These are phyloP conservation scores for Xylaria sp. DNA, from an alignment of 2,329 filamentous ascomycete genomes.

Conservation along the genomic window DNA sequence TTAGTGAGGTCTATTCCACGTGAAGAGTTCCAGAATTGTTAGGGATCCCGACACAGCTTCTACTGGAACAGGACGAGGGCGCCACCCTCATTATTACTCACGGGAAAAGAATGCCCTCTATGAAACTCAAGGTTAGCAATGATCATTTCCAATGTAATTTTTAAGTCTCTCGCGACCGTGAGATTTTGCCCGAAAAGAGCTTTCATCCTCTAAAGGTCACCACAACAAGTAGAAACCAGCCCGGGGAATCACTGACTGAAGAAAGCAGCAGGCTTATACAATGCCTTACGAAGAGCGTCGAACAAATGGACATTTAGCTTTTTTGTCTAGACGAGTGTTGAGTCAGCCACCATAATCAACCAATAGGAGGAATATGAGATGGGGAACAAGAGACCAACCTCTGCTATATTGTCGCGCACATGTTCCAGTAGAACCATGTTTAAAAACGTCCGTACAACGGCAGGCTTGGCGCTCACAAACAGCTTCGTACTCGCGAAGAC, in stretches of 20 bases:
- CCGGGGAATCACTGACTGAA: conserved; percentile 67
- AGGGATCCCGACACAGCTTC: neutral
- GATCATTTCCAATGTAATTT: neutral
- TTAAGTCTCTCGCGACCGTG: neutral
- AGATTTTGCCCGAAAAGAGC: neutral
- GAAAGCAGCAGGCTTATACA: conserved; percentile 72
- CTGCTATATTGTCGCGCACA: conserved; percentile 90
- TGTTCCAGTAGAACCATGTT: conserved; percentile 87
- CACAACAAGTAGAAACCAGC: neutral
- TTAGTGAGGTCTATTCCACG: conserved; percentile 4
- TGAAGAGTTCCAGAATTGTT: neutral
- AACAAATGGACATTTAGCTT: conserved; percentile 97
- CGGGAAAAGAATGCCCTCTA: conserved; percentile 78
- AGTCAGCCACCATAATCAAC: conserved; percentile 51
- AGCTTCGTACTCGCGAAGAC: conserved; percentile 91
- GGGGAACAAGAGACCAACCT: conserved; percentile 21
- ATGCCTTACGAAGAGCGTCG: conserved; percentile 84
- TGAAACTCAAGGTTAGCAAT: neutral
- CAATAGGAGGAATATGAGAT: too few relatives aligned
- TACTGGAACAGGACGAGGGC: neutral
- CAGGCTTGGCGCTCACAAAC: conserved; percentile 86
- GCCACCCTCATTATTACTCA: conserved; percentile 16
- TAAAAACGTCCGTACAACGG: conserved; percentile 84
- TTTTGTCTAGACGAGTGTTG: conserved; percentile 70
- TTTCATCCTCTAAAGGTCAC: neutral